Base-by-base conservation (phyloP, 805 yeast species). In the Metschnikowia picachoensis region DNA sequence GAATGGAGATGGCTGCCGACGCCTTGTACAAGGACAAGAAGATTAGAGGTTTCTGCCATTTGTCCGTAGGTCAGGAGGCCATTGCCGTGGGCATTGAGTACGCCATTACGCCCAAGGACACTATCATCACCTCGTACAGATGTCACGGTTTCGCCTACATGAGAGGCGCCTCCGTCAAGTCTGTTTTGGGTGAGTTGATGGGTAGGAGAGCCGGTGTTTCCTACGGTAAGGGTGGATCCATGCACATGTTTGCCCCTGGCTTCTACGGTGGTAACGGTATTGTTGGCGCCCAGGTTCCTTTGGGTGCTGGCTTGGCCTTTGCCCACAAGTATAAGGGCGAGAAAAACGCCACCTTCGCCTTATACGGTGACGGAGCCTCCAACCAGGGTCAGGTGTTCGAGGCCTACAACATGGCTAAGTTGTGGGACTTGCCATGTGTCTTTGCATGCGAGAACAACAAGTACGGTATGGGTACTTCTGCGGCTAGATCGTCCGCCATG, bases 231-330 rank as follows among this genome's bases (percentile, higher is more conserved):
- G 99, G 99, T 77, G 99, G 99, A 61, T 94, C 99, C 56, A 94
- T 94, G 99, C 99, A 94, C 77, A 87, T 94, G 91, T 94, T 84
- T 69, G 87, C 95, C 40, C 83, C 85, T 39, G 95, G 95, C 51
- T 94, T 94, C 79, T 94, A 85, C 72, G 99, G 99, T 69, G 99
- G 99, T 74, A 94, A 94, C 74, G 99, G 99, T 78, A 94, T 94
- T 69, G 99, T 94, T 46, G 99, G 99, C 68, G 99, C 98, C 44
- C 99, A 94, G 76, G 97, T 94, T 47, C 96, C 99, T 54, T 79
- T 94, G 60, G 99, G 99, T 67, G 89, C 97, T 46, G 99, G 99
- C 61, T 78, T 94, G 58, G 95, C 97, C n/a, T 94, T 91, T 73
- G 96, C 98, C 56, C 98, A 94, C 76, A 90, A 90, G 75, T 94